Conservation (phyloP, 2,329 filamentous ascomycete species). For the Neonectria sp. region DNA sequence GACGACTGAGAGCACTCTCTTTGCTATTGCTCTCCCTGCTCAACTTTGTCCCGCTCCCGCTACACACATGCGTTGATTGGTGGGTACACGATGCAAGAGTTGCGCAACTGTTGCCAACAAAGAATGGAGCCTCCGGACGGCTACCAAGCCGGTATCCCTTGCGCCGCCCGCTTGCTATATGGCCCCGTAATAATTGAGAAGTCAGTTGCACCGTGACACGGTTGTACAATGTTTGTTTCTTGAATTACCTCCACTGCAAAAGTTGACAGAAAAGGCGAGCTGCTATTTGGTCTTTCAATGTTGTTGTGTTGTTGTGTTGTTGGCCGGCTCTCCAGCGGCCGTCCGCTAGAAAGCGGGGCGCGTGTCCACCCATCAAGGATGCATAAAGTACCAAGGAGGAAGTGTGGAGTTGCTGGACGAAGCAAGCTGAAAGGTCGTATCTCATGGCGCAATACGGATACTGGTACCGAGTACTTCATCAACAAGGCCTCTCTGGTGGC, state of each 20-base stretch:
- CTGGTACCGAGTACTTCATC: constrained; percentile 25
- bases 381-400: constrained; percentile 38
- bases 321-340: constrained; percentile 31
- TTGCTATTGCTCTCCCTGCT: constrained; percentile 21
- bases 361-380: constrained; percentile 29
- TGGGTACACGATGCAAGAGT: constrained; percentile 38
- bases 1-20: constrained; percentile 5
- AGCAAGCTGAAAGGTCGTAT: constrained; percentile 43
- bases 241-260: constrained; percentile 23
- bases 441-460: constrained; percentile 6
- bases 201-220: constrained; percentile 20
- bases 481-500: constrained; percentile 11
- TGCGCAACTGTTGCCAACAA: constrained; percentile 16
- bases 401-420: constrained; percentile 42
- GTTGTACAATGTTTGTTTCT: constrained; percentile 36
- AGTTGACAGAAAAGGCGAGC: constrained; percentile 38
- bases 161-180: constrained; percentile 1
- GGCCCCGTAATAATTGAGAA: constrained; percentile 1
- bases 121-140: constrained; percentile 5
- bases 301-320: constrained; percentile 27
- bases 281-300: constrained; percentile 32
- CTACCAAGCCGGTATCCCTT: constrained; percentile 11
- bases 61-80: constrained; percentile 33
- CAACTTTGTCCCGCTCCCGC: constrained; percentile 18
- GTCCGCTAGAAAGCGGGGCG: constrained; percentile 34